Base-by-base conservation (phyloP, 768 basidiomycete species). In the Cystofilobasidium bisporidii region DNA sequence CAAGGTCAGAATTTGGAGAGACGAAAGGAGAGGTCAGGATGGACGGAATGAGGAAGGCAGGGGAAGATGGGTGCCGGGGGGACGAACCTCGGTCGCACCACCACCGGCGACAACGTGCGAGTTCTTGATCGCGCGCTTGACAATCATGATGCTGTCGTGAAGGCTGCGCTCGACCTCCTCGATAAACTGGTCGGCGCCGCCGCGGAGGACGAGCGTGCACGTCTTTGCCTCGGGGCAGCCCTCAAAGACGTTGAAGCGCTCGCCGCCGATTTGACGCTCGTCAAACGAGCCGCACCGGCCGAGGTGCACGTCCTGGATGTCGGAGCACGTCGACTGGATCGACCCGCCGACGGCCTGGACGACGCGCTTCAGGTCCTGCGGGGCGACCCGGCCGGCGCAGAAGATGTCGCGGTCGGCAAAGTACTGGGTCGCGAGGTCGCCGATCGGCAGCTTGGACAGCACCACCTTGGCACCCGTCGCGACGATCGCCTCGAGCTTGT, bases 91-190 rank as follows among this genome's bases (percentile, higher is more conserved):
- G 64, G 89, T 87, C 18, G 96, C 96, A 70, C 96, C 96, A 59
- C 96, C 96, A 41, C 96, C 96, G 14, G 96, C 96, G 41, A 99
- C 96, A 61, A 99, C 87, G 64, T 94, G 89, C 48, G 90, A 91
- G 75, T 92, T 98, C 75, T 87, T 87, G 72, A 99, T 86, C 5
- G 96, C 93, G 62, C 96, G 83, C 79, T 96, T 96, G 53, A 99
- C 96, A n/a, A 99, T 93, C 93, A 98, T 98, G 73, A 98, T 91
- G 1, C 94, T 93, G 75, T 99, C 96, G 75, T 99, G 94, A 72
- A 99, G 78, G 84, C 90, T 92, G 65, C 96, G 81, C 78, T 98
- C 94, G 11, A 98, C 93, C 77, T 98, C 96, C 75, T 91, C 91
- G 70, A 98, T 98, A 78, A 99, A 98, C 76, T 99, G 96, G 74